A percentile compares a stretch with the other conserved stretches of the same genome.
Conservation (phyloP, 2,329 filamentous ascomycete species). For the Atkinsonella texensis region DNA sequence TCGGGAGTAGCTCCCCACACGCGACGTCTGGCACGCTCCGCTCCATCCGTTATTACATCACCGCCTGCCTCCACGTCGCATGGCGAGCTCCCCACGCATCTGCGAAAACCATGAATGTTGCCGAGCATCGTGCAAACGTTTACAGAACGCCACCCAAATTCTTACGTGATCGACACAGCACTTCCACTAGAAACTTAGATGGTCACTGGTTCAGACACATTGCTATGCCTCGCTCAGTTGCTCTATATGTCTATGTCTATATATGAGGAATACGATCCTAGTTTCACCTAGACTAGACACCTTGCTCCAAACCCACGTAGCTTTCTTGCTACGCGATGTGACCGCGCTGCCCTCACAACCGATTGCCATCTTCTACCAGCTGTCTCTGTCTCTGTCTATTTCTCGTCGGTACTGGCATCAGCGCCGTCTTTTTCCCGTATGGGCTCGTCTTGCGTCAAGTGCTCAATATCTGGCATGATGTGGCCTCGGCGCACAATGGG, state of each 20-base stretch:
- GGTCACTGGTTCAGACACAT: background rate
- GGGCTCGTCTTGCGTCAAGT: conserved; percentile 22
- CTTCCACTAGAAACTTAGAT: background rate
- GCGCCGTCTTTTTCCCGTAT: conserved; percentile 13
- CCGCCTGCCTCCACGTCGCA: background rate
- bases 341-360: too few relatives aligned
- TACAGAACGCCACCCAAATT: background rate
- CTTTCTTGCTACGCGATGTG: too few relatives aligned
- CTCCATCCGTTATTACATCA: background rate
- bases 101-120: too few relatives aligned
- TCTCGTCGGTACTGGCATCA: background rate
- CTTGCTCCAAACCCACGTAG: background rate
- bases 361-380: background rate
- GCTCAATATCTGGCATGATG: conserved; percentile 37
- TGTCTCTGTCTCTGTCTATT: conserved; percentile 7
- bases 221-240: background rate
- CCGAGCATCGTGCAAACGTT: background rate
- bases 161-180: background rate
- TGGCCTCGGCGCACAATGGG: conserved; percentile 46
- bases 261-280: background rate
- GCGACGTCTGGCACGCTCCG: background rate
- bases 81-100: background rate
- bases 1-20: background rate
- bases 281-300: background rate
- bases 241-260: background rate